Evolutionary conservation across 768 basidiomycete genomes (phyloP).

Genomic region (Tulasnella sp.): DNA sequence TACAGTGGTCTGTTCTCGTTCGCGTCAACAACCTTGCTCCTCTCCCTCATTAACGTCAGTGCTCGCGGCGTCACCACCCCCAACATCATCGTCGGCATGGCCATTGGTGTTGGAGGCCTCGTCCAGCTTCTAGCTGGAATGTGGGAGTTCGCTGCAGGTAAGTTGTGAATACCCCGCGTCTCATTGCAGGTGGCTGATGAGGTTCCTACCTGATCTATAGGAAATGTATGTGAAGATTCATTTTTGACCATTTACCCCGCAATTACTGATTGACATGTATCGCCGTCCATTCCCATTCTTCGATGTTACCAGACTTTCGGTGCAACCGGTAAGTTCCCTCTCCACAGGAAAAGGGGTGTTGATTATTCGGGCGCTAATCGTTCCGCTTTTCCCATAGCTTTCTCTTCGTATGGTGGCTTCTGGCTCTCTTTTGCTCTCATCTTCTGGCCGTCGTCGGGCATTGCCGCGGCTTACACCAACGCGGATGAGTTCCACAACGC

Average conservation of each 20-base stretch:
- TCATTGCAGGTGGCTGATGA: too few species aligned
- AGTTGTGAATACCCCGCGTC: too few species aligned
- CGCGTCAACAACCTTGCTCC: conserved; percentile 70
- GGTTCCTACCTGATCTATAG: too few species aligned
- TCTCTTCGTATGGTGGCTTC: conserved; percentile 75
- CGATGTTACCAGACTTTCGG: conserved; percentile 16
- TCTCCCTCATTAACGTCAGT: conserved; percentile 57
- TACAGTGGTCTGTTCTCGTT: conserved; percentile 68
- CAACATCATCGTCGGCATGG: conserved; percentile 79
- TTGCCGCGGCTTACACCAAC: conserved; percentile 39
- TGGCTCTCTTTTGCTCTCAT: conserved; percentile 72
- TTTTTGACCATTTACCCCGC: too few species aligned
- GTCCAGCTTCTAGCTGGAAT: conserved; percentile 80
- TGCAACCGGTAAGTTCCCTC: conserved; percentile 4
- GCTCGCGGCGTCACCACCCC: conserved; percentile 26
- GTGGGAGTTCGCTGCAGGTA: conserved; percentile 50
- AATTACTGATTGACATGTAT: too few species aligned
- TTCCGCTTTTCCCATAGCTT: conserved; percentile 32
- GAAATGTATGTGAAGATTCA: too few species aligned
- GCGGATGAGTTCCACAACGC: conserved; percentile 39
- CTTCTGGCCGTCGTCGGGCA: conserved; percentile 56
- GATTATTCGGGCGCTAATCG: too few species aligned
- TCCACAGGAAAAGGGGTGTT: too few species aligned
- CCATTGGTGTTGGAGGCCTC: conserved; percentile 72
- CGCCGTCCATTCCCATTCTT: too few species aligned